Percentiles rank a stretch among this genome's conserved stretches.
These are phyloP conservation scores for Periconia digitata DNA, from an alignment of 2,329 filamentous ascomycete species.

Conservation along the genomic window DNA sequence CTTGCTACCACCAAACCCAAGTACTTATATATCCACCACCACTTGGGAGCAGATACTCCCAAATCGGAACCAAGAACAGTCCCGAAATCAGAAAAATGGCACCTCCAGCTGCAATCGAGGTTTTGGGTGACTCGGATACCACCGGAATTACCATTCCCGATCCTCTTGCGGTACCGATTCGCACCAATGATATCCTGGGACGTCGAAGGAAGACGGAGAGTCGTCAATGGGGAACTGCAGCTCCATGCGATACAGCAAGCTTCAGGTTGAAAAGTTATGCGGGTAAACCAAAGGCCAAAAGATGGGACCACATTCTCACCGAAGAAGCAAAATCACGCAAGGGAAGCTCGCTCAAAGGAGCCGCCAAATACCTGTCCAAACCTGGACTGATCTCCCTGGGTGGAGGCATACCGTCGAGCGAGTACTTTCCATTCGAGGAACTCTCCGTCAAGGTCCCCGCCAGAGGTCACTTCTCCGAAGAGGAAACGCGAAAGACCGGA, in stretches of 20 bases:
- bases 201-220: constrained; percentile 71
- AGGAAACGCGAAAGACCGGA: constrained; percentile 63
- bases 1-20: too few relatives aligned
- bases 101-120: constrained; percentile 43
- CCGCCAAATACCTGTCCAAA: constrained; percentile 75
- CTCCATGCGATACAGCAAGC: constrained; percentile 74
- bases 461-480: constrained; percentile 69
- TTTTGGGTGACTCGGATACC: constrained; percentile 51
- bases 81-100: constrained; percentile 20
- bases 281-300: constrained; percentile 73
- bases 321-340: constrained; percentile 58
- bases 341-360: constrained; percentile 72
- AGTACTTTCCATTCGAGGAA: constrained; percentile 89
- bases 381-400: constrained; percentile 90
- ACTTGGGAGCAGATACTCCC: not conserved
- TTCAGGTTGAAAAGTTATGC: constrained; percentile 69
- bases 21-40: not conserved
- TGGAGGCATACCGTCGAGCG: constrained; percentile 83
- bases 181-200: constrained; percentile 65
- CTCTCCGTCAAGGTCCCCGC: constrained; percentile 73
- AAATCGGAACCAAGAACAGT: not conserved
- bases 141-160: constrained; percentile 48
- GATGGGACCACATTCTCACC: constrained; percentile 67
- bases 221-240: constrained; percentile 73
- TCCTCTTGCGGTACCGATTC: constrained; percentile 55